Conservation (phyloP, 345 rosid genomes). For the Psidium guajava region DNA sequence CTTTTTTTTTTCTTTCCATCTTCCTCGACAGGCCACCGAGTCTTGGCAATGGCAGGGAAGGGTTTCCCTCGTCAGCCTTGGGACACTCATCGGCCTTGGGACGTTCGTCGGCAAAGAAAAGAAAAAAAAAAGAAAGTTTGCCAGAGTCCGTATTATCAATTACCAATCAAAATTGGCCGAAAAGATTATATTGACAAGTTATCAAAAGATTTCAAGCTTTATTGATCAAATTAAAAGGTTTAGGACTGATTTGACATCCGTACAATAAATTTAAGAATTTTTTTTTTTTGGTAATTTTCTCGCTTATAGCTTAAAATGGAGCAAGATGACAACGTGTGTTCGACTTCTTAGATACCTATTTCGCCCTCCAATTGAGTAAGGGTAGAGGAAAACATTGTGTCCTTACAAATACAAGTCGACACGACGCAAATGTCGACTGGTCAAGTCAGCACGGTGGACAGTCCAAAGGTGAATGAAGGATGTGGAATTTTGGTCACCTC, state of each 20-base stretch:
- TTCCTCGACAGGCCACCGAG: no score
- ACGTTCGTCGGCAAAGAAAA: neutral
- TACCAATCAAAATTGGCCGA: rapidly evolving
- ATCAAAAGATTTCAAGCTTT: neutral
- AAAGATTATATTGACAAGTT: neutral
- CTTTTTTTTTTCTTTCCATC: neutral
- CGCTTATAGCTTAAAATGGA: neutral
- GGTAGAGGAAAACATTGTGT: neutral
- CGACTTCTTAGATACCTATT: neutral
- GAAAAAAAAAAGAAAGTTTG: rapidly evolving
- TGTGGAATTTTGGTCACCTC: neutral
- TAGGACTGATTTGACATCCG: neutral
- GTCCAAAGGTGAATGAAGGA: neutral
- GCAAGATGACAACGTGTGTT: neutral
- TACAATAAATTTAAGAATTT: neutral
- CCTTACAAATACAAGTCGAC: neutral
- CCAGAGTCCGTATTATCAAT: rapidly evolving
- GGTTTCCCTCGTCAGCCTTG: no score
- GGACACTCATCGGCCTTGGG: no score
- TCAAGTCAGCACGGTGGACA: neutral
- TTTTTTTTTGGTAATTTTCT: neutral
- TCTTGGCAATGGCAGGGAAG: no score
- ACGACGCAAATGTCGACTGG: neutral
- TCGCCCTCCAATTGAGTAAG: neutral
- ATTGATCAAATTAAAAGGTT: neutral